Percentiles rank a stretch among this genome's conserved stretches.
Evolutionary conservation across 306 rosid genomes (phyloP).

Genomic region (Gastrolobium villosum): DNA sequence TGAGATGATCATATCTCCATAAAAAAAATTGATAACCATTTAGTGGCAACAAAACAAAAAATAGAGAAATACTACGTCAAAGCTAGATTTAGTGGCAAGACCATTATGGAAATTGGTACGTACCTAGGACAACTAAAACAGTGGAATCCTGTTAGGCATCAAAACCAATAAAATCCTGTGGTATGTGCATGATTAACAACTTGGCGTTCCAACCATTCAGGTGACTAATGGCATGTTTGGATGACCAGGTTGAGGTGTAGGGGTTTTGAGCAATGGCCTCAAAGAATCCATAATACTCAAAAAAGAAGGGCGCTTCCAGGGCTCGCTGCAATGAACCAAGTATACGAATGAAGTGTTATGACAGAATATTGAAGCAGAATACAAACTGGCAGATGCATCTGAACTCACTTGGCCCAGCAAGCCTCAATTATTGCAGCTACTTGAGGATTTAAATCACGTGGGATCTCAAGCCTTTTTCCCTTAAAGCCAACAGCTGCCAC

Average conservation of each 20-base stretch:
- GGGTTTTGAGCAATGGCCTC: slow-evolving; percentile 79
- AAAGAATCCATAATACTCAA: slow-evolving; percentile 88
- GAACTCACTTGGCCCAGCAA: slow-evolving; percentile 97
- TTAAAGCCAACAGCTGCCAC: slow-evolving; percentile 97
- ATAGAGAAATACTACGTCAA: background rate
- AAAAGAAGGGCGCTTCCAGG: slow-evolving; percentile 97
- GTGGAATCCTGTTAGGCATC: slow-evolving; percentile 62
- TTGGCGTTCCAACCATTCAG: slow-evolving; percentile 60
- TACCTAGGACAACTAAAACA: slow-evolving; percentile 66
- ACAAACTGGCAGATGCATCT: slow-evolving; percentile 17
- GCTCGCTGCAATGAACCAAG: slow-evolving; percentile 76
- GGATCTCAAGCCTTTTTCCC: slow-evolving; percentile 90
- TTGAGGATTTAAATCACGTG: slow-evolving; percentile 79
- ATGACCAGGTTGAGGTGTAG: slow-evolving; percentile 76
- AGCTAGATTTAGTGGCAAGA: slow-evolving; percentile 42
- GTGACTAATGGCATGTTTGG: slow-evolving; percentile 61
- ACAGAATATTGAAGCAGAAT: slow-evolving; percentile 11
- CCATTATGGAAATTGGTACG: slow-evolving; percentile 33
- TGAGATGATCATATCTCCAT: background rate
- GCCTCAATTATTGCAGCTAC: slow-evolving; percentile 86
- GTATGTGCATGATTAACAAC: slow-evolving; percentile 70
- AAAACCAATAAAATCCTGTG: slow-evolving; percentile 63
- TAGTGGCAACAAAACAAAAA: background rate
- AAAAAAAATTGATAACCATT: slow-evolving; percentile 3
- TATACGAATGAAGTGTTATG: slow-evolving; percentile 25